These are phyloP conservation scores for Elymus sibiricus DNA, from an alignment of 176 grass and related monocot genomes.

Conservation along the genomic window DNA sequence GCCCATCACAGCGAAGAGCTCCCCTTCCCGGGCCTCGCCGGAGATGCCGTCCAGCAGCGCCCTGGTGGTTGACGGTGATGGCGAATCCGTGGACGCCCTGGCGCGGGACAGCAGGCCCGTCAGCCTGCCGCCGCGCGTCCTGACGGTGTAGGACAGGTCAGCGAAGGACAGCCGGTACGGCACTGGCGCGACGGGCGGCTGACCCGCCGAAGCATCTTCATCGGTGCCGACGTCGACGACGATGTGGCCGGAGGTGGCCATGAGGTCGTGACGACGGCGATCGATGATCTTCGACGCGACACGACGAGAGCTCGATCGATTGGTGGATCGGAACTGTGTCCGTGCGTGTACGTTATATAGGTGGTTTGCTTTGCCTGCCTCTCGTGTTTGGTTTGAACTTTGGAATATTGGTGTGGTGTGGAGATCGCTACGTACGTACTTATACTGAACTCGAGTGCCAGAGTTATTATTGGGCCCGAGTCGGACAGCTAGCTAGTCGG, in stretches of 20 bases:
- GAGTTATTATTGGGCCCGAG: too few species aligned
- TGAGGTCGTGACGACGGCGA: background rate
- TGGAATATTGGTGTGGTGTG: background rate
- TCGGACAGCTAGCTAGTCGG: too few species aligned
- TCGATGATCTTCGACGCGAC: background rate
- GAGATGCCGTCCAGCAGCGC: constrained; percentile 60
- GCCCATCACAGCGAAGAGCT: constrained; percentile 84
- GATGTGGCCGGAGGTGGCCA: constrained; percentile 19
- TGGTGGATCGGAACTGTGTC: background rate
- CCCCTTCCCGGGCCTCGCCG: constrained; percentile 61
- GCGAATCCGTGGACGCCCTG: constrained; percentile 28
- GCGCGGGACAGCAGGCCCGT: background rate
- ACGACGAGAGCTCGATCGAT: background rate
- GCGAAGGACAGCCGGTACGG: constrained; percentile 62
- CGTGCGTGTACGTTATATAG: background rate
- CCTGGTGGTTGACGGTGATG: constrained; percentile 14
- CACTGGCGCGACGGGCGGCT: constrained; percentile 1
- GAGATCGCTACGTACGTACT: background rate
- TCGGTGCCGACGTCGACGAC: constrained; percentile 17
- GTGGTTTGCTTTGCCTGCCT: background rate
- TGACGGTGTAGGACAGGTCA: constrained; percentile 68
- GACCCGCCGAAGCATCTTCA: background rate
- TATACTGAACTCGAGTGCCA: too few species aligned
- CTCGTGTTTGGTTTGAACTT: background rate
- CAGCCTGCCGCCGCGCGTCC: background rate